Base-by-base conservation (phyloP, 768 basidiomycete genomes). In the Sporobolomyces phaffii region DNA sequence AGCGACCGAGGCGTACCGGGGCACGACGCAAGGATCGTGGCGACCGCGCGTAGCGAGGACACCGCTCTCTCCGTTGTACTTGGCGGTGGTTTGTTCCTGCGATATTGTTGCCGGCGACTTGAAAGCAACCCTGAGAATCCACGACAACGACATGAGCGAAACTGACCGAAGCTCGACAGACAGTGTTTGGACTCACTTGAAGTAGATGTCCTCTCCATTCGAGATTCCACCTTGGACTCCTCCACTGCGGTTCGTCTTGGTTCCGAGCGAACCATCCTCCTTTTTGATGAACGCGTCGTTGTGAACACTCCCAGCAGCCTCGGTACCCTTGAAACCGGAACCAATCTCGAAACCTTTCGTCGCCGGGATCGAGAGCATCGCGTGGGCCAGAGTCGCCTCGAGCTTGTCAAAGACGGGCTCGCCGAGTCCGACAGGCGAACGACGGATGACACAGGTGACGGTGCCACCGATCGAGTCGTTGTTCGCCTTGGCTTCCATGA, bases 321-420 rank as follows among this genome's bases (percentile, higher is more conserved):
- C 88, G 8, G 92, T 91, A 10, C 96, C 96, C 71, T 85, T 83
- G 83, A 99, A 96, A 29, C 96, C 96, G 34, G 91, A 94, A 44
- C 96, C 96, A 70, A 98, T 86, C 80, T 99, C 96, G 78, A 99
- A 98, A 9, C 86, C 91, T 76, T 99, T 99, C 60, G 96, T 98
- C 22, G 96, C 94, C 31, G 96, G 96, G 75, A 99, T 96, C 60
- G 92, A 96, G 58, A 99, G 84, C 94, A 99, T 98, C 11, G 96
- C 96, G 77, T 98, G 96, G 17, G 84, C 94, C 66, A 99, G 86
- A 69, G 84, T 84, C 24, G 96, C 96, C 79, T 96, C 94, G 77
- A 98, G 87, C 79, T 98, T 98, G 84, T 99, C 93, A 78, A 99
- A 98, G 56, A 90, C 88, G 59, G 96, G 96, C 78, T 98, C 96